These are phyloP conservation scores for Glycine tomentella DNA, from an alignment of 306 rosid species.

Conservation along the genomic window DNA sequence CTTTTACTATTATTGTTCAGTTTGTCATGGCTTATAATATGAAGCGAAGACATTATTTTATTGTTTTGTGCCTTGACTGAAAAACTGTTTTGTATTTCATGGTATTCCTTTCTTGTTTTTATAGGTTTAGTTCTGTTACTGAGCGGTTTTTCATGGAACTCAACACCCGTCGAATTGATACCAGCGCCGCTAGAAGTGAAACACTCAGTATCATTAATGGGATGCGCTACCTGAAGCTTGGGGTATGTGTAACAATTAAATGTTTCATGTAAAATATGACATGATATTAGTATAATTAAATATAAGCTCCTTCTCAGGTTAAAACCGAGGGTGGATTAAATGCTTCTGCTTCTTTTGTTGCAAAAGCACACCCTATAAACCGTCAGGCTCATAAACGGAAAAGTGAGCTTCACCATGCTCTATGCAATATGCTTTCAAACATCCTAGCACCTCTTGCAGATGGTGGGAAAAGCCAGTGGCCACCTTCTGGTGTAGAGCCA, in stretches of 20 bases:
- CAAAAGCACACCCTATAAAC: conserved; percentile 97
- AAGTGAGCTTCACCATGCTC: conserved; percentile 97
- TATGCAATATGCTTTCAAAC: conserved; percentile 96
- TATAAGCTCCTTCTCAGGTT: conserved; percentile 68
- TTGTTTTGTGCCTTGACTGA: not conserved
- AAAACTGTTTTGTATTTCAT: conserved; percentile 31
- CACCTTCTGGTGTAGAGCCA: conserved; percentile 96
- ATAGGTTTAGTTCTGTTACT: conserved; percentile 97
- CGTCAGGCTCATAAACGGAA: conserved; percentile 96
- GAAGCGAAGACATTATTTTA: conserved; percentile 29
- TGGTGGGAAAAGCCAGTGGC: conserved; percentile 98
- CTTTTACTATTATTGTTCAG: conserved; percentile 37
- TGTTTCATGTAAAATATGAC: conserved; percentile 43
- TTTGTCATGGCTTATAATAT: conserved; percentile 29
- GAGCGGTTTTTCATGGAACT: conserved; percentile 99
- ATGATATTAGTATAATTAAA: conserved; percentile 47
- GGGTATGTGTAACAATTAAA: conserved; percentile 67
- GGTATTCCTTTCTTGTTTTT: conserved; percentile 43
- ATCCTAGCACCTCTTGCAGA: conserved; percentile 98
- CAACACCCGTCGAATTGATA: conserved; percentile 86
- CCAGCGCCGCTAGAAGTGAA: conserved; percentile 93
- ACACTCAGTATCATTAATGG: conserved; percentile 96
- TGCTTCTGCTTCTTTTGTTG: conserved; percentile 99
- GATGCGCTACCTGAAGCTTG: conserved; percentile 98
- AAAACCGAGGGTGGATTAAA: conserved; percentile 98